Base-by-base conservation (phyloP, 345 rosid genomes). In the Draba incana region DNA sequence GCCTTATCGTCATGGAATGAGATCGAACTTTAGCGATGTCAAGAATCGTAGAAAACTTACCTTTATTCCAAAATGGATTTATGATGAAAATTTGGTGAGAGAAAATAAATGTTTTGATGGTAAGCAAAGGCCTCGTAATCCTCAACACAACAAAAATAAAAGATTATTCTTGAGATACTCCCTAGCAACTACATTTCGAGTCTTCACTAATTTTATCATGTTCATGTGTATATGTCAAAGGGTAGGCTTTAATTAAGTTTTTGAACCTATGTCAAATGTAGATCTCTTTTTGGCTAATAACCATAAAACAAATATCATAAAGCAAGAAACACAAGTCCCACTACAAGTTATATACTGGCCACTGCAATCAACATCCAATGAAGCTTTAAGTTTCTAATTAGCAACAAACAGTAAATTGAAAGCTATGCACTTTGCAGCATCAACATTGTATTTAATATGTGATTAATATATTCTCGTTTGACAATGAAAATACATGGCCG, bases 1-100 rank as follows among this genome's bases (percentile, higher is more conserved):
- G 60, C 30, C 58, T 51, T 51, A 66, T 66, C 72, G 31, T 74
- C 62, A 63, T 73, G 71, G 71, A 73, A 66, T 73, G 31, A 66
- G 24, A 73, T 73, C 62, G 35, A 50, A 66, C 10, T 57, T 57
- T 33, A 42, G 33, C 31, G 6, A 42, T 67, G 66, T 59, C 50
- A 59, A 74, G 56, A 59, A 66, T 74, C 31, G n/a, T 33, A 28
- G 6, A 10, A 10, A 44, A 61, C 10, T 35, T 8, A 35, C 10
- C 39, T 35, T 35, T 35, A 35, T 35, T 35, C 39, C 39, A 3
- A 35, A 30, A 55, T 28, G 70, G 47, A 47, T 9, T 31, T 6
- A 72, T 64, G 52, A 47, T 10, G 51, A 64, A 37, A 38, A 16
- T 13, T 63, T 62, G 15, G 24, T 8, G 57, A 64, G 47, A 64